phyloP scores from a whole-genome alignment of 768 basidiomycete genomes.

The Rhodotorula toruloides region DNA sequence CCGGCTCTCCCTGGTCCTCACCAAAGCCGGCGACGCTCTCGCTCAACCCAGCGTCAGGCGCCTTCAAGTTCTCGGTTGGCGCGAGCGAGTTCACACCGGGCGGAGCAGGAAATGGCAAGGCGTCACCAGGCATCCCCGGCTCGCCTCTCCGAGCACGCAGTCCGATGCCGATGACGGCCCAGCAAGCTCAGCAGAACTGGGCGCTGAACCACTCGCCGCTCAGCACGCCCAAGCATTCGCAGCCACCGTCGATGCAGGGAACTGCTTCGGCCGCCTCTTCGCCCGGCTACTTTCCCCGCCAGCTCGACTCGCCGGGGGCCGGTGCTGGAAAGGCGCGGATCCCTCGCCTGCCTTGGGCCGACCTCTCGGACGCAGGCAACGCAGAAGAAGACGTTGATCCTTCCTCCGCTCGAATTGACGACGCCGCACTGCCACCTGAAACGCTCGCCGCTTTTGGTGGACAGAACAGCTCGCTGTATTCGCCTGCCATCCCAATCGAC shows the following conservation, averaged over 20 bases:
- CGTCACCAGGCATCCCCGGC: conserved; percentile 9
- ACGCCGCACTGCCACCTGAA: conserved; percentile 13
- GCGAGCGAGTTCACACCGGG: conserved; percentile 35
- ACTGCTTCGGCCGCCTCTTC: conserved; percentile 23
- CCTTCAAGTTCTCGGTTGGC: conserved; percentile 37
- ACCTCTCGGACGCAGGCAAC: conserved; percentile 7
- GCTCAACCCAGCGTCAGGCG: conserved; percentile 21
- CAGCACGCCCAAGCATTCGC: conserved; percentile 28
- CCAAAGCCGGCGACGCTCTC: conserved; percentile 12
- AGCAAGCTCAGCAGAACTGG: conserved; percentile 36
- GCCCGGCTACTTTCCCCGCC: conserved; percentile 34
- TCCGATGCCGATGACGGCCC: conserved; percentile 33
- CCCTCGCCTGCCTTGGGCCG: conserved; percentile 35
- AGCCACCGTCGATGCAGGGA: not conserved
- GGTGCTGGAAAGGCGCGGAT: conserved; percentile 11
- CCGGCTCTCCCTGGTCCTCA: conserved; percentile 21
- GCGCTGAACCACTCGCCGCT: conserved; percentile 33
- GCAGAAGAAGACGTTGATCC: conserved; percentile 13
- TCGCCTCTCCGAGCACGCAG: conserved; percentile 25
- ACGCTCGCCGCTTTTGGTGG: conserved; percentile 2
- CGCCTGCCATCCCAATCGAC: conserved; percentile 15
- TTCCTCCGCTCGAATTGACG: conserved; percentile 14
- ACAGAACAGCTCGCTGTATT: conserved; percentile 21
- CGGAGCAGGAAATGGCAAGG: conserved; percentile 1
- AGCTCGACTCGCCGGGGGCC: conserved; percentile 16